A percentile compares a stretch with the other conserved stretches of the same genome.
phyloP scores from a whole-genome alignment of 2,329 filamentous ascomycete genomes.

The Nectriaceae sp. region DNA sequence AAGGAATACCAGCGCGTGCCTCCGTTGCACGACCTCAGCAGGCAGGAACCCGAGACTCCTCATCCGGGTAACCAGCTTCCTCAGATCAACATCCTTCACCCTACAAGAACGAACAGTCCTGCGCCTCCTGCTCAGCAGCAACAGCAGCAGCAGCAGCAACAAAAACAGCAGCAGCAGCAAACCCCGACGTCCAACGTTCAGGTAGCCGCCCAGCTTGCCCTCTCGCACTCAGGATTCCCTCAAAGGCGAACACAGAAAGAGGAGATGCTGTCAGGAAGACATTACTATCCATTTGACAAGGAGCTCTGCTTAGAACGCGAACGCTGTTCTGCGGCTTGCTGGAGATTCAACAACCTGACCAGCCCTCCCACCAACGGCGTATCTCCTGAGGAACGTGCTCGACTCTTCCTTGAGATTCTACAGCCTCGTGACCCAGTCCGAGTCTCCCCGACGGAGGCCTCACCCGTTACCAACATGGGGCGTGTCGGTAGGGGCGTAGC shows the following conservation, averaged over 20 bases:
- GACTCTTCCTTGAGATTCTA: slow-evolving; percentile 72
- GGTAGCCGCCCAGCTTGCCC: slow-evolving; percentile 59
- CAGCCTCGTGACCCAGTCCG: slow-evolving; percentile 60
- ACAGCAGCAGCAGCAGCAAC: background rate
- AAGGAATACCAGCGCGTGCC: slow-evolving; percentile 64
- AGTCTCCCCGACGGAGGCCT: slow-evolving; percentile 56
- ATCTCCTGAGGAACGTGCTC: slow-evolving; percentile 65
- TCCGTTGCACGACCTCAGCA: slow-evolving; percentile 59
- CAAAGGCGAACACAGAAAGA: slow-evolving; percentile 71
- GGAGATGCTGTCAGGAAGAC: slow-evolving; percentile 80
- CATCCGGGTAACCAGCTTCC: slow-evolving; percentile 54
- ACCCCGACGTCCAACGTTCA: slow-evolving; percentile 48
- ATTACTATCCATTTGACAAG: slow-evolving; percentile 78
- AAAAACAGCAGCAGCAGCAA: slow-evolving; percentile 17
- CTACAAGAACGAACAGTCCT: slow-evolving; percentile 52
- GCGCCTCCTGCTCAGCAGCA: slow-evolving; percentile 35
- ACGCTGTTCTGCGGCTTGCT: slow-evolving; percentile 77
- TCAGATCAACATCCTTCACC: slow-evolving; percentile 58
- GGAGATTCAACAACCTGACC: slow-evolving; percentile 79
- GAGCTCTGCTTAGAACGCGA: slow-evolving; percentile 83
- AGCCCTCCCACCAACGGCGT: slow-evolving; percentile 74
- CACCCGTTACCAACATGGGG: slow-evolving; percentile 56
- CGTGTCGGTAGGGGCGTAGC: slow-evolving; percentile 73
- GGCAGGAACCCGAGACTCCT: slow-evolving; percentile 56
- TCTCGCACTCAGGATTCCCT: slow-evolving; percentile 57